Evolutionary conservation across 2,329 filamentous ascomycete species (phyloP).

Genomic region (Colletotrichum melonis): DNA sequence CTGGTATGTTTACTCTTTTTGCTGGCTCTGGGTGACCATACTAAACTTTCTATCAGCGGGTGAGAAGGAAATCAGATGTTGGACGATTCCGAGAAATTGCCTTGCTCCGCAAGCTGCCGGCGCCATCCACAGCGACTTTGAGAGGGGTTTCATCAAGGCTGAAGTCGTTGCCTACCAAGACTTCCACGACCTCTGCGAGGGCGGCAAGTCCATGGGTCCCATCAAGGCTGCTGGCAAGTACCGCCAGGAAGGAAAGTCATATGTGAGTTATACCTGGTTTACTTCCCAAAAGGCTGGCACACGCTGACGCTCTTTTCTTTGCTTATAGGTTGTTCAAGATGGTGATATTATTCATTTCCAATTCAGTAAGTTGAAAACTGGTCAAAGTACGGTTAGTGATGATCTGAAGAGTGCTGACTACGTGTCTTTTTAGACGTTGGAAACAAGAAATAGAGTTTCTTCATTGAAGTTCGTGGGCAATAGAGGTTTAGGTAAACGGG

Average conservation of each 20-base stretch:
- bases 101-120: conserved; percentile 55
- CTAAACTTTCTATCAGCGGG: background rate
- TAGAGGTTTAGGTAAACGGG: background rate
- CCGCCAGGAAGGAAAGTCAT: background rate
- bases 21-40: too few relatives aligned
- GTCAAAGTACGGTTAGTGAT: background rate
- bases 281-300: too few relatives aligned
- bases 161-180: conserved; percentile 58
- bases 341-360: background rate
- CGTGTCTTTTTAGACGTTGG: background rate
- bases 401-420: background rate
- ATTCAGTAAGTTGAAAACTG: background rate
- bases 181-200: conserved; percentile 56
- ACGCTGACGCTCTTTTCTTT: too few relatives aligned
- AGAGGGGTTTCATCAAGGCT: conserved; percentile 57
- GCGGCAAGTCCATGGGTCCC: conserved; percentile 55
- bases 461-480: background rate
- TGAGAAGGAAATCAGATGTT: conserved; percentile 44
- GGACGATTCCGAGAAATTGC: conserved; percentile 52
- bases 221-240: background rate
- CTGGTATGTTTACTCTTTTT: background rate
- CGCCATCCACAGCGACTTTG: conserved; percentile 55
- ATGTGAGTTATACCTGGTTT: background rate
- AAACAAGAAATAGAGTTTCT: background rate
- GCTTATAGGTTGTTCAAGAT: background rate